phyloP scores from a whole-genome alignment of 1,284 basidiomycete genomes.

The Phlebopus sp. region DNA sequence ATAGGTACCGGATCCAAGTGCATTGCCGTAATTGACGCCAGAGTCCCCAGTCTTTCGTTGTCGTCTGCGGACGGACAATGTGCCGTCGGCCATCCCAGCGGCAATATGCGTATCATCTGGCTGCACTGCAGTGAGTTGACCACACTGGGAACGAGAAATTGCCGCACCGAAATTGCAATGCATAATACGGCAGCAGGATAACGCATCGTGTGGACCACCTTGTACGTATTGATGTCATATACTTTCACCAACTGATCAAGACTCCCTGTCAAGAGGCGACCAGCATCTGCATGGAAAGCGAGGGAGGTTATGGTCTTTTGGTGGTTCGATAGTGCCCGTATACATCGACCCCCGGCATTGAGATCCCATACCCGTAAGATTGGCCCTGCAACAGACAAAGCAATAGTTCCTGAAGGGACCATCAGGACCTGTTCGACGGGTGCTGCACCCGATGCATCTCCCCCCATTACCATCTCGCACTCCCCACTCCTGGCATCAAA shows the following conservation, averaged over 20 bases:
- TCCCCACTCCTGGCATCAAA: slow-evolving; percentile 84
- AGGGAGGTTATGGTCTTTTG: slow-evolving; percentile 96
- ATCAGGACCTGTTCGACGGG: slow-evolving; percentile 96
- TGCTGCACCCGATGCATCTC: slow-evolving; percentile 42
- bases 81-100: slow-evolving; percentile 96
- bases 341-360: slow-evolving; percentile 86
- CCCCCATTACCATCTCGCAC: slow-evolving; percentile 82
- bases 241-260: slow-evolving; percentile 99
- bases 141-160: neutral
- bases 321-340: slow-evolving; percentile 91
- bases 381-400: slow-evolving; percentile 86
- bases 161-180: slow-evolving; percentile 77
- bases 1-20: slow-evolving; percentile 61
- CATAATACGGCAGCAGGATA: slow-evolving; percentile 93
- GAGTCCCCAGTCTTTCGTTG: slow-evolving; percentile 72
- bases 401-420: slow-evolving; percentile 88
- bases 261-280: slow-evolving; percentile 84
- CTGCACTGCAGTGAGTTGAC: slow-evolving; percentile 38
- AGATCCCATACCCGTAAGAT: slow-evolving; percentile 96
- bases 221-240: slow-evolving; percentile 92
- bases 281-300: slow-evolving; percentile 73
- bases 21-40: slow-evolving; percentile 42
- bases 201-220: slow-evolving; percentile 98
- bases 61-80: slow-evolving; percentile 83
- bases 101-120: slow-evolving; percentile 97